Conservation (phyloP, 495 filamentous ascomycete species). For the Podospora fimiseda region DNA sequence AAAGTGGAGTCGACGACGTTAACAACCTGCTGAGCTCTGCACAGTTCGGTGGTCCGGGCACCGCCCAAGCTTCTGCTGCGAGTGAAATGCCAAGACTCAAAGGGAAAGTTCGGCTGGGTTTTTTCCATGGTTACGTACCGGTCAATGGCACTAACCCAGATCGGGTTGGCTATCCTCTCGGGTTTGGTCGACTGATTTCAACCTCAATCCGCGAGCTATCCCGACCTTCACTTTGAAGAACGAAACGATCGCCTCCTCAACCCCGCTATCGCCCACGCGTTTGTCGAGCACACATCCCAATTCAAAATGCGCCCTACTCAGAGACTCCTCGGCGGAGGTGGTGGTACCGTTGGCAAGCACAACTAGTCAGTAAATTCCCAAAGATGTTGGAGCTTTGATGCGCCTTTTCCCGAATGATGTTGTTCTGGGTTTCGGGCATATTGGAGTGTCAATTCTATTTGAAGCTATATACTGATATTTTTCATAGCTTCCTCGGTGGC, state of each 20-base stretch:
- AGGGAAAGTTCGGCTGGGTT: conserved; percentile 1
- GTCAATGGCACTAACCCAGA: conserved; percentile 27
- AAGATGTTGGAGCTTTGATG: conserved; percentile 5
- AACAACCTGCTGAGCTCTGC: neutral
- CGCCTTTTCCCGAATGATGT: conserved; percentile 17
- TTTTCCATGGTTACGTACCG: conserved; percentile 8
- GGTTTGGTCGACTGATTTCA: conserved; percentile 30
- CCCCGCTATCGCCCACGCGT: conserved; percentile 14
- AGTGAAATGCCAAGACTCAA: neutral
- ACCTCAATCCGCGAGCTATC: conserved; percentile 21
- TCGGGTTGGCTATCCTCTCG: conserved; percentile 30
- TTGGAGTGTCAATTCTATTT: neutral
- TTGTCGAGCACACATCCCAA: conserved; percentile 17
- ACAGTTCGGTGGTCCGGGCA: neutral
- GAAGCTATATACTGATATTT: conserved; percentile 22
- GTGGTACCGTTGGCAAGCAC: conserved; percentile 54
- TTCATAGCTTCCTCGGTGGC: conserved; percentile 67
- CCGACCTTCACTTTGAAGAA: conserved; percentile 10
- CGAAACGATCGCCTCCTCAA: conserved; percentile 25
- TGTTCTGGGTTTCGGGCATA: neutral
- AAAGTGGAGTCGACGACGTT: conserved; percentile 15
- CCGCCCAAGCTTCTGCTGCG: too few relatives aligned
- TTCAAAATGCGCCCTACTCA: conserved; percentile 60
- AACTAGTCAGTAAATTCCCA: conserved; percentile 56
- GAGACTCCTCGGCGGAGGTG: conserved; percentile 47